phyloP scores from a whole-genome alignment of 208 protist genomes.

The Sergeia podlipaevii region DNA sequence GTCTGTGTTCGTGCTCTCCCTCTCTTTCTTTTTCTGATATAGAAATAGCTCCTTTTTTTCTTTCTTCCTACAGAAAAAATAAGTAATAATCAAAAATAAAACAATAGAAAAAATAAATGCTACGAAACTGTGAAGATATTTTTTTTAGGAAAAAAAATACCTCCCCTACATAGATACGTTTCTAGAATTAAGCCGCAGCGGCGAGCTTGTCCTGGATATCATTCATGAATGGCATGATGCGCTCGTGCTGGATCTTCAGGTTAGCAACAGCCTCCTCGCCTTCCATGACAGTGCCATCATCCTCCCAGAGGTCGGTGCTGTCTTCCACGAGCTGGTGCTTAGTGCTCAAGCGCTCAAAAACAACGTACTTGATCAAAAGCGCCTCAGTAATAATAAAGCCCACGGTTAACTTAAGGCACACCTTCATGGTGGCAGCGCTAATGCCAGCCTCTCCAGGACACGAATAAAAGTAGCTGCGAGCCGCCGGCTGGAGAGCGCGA shows the following conservation, averaged over 20 bases:
- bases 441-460: constrained; percentile 68
- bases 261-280: constrained; percentile 85
- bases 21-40: constrained; percentile 5
- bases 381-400: constrained; percentile 23
- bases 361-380: constrained; percentile 25
- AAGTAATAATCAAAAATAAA: neutral
- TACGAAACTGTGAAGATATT: too few relatives aligned
- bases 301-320: constrained; percentile 74
- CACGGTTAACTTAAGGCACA: constrained; percentile 25
- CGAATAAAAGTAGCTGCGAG: constrained; percentile 70
- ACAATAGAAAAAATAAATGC: constrained; percentile 4
- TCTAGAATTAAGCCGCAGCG: too few relatives aligned
- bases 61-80: constrained; percentile 2
- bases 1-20: constrained; percentile 4
- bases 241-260: constrained; percentile 82
- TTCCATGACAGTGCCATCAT: constrained; percentile 78
- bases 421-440: constrained; percentile 52
- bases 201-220: constrained; percentile 74
- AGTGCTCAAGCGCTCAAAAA: constrained; percentile 52
- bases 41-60: neutral
- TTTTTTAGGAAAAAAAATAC: neutral
- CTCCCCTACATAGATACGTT: neutral
- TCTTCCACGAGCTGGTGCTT: constrained; percentile 76
- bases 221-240: constrained; percentile 90
- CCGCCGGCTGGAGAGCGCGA: too few relatives aligned